Evolutionary conservation across 768 basidiomycete species (phyloP), one percentile per base, ranked within the genome.

Genomic region (Russula virescens): DNA sequence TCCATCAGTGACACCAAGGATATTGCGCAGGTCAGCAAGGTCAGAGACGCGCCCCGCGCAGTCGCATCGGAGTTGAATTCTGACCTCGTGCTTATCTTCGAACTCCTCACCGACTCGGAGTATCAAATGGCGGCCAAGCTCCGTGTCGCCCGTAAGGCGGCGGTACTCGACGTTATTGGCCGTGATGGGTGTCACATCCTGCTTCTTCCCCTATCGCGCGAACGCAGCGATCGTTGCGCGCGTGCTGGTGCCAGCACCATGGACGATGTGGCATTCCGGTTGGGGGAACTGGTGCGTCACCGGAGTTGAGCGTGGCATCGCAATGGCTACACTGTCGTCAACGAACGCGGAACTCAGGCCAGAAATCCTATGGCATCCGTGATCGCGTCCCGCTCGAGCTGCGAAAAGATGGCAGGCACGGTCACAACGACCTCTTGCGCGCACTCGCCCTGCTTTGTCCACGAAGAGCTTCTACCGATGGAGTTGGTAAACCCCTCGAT

Each of bases 251-350:
- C 97, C 97, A 0, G 94, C 91, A 69, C 98, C 97, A 75, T 90
- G 98, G 62, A 99, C 86, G 68, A 99, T 75, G 71, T 98, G 95
- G 73, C 88, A 83, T 70, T 95, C 89, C 0, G 86, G 84, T 2
- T 76, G 76, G 0, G 88, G 77, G 78, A 98, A 98, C 2, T 85
- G 80, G 52, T 95, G 84, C 2, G 94, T 94, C 94, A 98, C 97
- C 97, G 71, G 91, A 99, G 77, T 99, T 99, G 68, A n/a, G n/a
- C n/a, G n/a, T n/a, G n/a, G n/a, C n/a, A 98, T 81, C 16, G 94
- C 97, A n/a, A 95, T 88, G 2, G 94, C 92, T 0, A 91, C 85
- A 26, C 96, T 96, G 68, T 99, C 97, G 68, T 94, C 89, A 56
- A 99, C 83, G 62, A 98, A 79, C 0, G 91, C 87, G 1, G 89